phyloP scores from a whole-genome alignment of 2,329 filamentous ascomycete genomes.

The Dothistroma septosporum region DNA sequence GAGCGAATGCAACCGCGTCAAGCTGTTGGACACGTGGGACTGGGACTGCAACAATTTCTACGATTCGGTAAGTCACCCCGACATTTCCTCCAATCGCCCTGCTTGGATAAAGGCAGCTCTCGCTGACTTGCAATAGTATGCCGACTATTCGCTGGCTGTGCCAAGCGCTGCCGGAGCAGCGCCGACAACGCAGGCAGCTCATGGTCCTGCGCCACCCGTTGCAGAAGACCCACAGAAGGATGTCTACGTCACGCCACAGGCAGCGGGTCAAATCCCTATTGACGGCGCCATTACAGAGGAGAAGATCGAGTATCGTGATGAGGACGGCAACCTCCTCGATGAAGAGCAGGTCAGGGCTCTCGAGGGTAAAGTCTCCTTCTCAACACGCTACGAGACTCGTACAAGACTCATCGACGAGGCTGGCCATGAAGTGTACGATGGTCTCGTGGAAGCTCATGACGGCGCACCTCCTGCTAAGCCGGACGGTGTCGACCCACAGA shows the following conservation, averaged over 20 bases:
- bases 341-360: constrained; percentile 78
- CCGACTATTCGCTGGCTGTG: constrained; percentile 31
- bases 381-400: constrained; percentile 92
- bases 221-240: constrained; percentile 36
- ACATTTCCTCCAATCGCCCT: neutral
- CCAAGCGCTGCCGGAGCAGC: constrained; percentile 23
- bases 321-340: constrained; percentile 83
- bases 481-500: constrained; percentile 51
- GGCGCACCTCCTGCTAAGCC: constrained; percentile 32
- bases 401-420: constrained; percentile 75
- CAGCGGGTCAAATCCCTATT: constrained; percentile 28
- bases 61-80: constrained; percentile 66
- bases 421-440: constrained; percentile 68
- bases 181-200: constrained; percentile 27
- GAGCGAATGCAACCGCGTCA: constrained; percentile 77
- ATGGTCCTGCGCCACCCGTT: constrained; percentile 34
- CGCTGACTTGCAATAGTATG: constrained; percentile 26
- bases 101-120: neutral
- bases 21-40: constrained; percentile 87
- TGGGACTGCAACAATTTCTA: constrained; percentile 97
- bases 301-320: constrained; percentile 88
- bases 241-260: constrained; percentile 33
- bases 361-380: constrained; percentile 89
- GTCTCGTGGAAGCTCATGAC: constrained; percentile 46
- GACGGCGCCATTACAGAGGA: constrained; percentile 57